phyloP scores from a whole-genome alignment of 2,329 filamentous ascomycete species.

The Aspergillus sp. region DNA sequence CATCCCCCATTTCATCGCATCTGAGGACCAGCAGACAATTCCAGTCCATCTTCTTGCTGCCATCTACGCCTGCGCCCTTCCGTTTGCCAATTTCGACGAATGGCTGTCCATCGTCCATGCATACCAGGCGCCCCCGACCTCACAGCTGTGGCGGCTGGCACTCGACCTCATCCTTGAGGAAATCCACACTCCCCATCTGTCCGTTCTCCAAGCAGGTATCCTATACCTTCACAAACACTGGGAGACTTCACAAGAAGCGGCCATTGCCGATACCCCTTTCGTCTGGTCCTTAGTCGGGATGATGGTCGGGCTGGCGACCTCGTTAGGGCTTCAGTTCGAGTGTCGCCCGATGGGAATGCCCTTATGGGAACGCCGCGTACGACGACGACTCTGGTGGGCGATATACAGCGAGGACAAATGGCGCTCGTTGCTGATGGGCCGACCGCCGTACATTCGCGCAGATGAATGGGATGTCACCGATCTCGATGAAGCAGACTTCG shows the following conservation, averaged over 20 bases:
- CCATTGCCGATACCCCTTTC: slow-evolving; percentile 34
- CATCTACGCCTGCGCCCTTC: slow-evolving; percentile 33
- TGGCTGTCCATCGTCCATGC: slow-evolving; percentile 29
- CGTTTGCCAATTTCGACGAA: slow-evolving; percentile 33
- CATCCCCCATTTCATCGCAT: slow-evolving; percentile 16
- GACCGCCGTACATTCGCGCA: slow-evolving; percentile 35
- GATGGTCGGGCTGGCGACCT: slow-evolving; percentile 34
- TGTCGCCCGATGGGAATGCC: slow-evolving; percentile 40
- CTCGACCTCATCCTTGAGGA: slow-evolving; percentile 33
- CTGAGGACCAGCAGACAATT: slow-evolving; percentile 23
- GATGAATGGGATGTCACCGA: slow-evolving; percentile 38
- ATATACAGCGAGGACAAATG: slow-evolving; percentile 43
- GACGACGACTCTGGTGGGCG: slow-evolving; percentile 43
- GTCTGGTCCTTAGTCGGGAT: slow-evolving; percentile 40
- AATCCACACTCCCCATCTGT: slow-evolving; percentile 32
- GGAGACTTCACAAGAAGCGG: slow-evolving; percentile 21
- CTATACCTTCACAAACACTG: slow-evolving; percentile 31
- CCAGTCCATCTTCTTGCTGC: slow-evolving; percentile 32
- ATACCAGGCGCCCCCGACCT: slow-evolving; percentile 26
- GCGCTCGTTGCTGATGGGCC: slow-evolving; percentile 35
- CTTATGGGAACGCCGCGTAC: slow-evolving; percentile 38
- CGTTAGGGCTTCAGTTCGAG: slow-evolving; percentile 39
- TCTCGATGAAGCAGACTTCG: slow-evolving; percentile 30
- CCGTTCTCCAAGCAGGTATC: slow-evolving; percentile 33
- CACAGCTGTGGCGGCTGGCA: slow-evolving; percentile 31